phyloP scores from a whole-genome alignment of 2,329 filamentous ascomycete species.

The Paraphoma sp. region DNA sequence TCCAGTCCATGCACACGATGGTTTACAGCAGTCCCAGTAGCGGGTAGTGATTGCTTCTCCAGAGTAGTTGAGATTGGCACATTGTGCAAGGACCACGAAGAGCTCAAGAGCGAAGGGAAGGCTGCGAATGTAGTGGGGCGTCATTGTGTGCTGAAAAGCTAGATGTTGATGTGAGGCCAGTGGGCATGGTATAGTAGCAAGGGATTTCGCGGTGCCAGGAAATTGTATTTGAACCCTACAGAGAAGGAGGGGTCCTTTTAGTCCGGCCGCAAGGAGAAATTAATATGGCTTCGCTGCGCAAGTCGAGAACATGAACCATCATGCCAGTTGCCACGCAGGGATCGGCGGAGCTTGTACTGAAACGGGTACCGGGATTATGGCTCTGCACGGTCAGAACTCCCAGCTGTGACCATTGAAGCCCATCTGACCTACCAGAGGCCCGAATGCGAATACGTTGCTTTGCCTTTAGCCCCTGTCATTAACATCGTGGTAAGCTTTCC shows the following conservation, averaged over 20 bases:
- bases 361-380: conserved; percentile 30
- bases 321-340: conserved; percentile 41
- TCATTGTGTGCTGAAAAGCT: conserved; percentile 42
- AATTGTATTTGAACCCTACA: conserved; percentile 45
- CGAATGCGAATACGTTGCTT: conserved; percentile 13
- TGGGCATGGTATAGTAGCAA: conserved; percentile 43
- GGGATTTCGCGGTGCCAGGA: conserved; percentile 33
- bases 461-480: conserved; percentile 11
- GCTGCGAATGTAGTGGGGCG: conserved; percentile 37
- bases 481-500: conserved; percentile 28
- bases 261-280: conserved; percentile 44
- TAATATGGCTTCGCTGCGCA: conserved; percentile 40
- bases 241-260: conserved; percentile 42
- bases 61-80: conserved; percentile 31
- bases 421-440: conserved; percentile 29
- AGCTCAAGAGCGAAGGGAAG: conserved; percentile 30
- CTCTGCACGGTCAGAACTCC: conserved; percentile 26
- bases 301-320: conserved; percentile 41
- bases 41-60: conserved; percentile 45
- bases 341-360: conserved; percentile 41
- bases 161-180: conserved; percentile 35
- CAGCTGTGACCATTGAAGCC: conserved; percentile 25
- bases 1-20: conserved; percentile 66
- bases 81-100: conserved; percentile 26
- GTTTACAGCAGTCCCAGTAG: conserved; percentile 71